phyloP scores from a whole-genome alignment of 495 filamentous ascomycete genomes.

The Cercophora scortea region DNA sequence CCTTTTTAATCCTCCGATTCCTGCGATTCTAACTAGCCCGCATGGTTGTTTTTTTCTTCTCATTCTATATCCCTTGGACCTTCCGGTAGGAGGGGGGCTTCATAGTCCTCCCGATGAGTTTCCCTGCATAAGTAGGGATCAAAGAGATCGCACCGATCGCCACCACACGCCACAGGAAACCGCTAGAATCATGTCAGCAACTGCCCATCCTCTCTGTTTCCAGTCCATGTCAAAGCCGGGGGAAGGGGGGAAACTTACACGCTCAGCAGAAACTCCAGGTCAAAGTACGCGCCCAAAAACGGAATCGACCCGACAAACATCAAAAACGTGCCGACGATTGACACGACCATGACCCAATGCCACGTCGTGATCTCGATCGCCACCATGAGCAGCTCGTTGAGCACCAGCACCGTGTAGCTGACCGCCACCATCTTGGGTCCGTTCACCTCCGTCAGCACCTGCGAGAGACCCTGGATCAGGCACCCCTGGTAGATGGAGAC shows the following conservation, averaged over 20 bases:
- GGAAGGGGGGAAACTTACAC: slow-evolving; percentile 33
- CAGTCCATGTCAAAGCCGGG: not conserved
- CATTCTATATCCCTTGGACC: slow-evolving; percentile 60
- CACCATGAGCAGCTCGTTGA: slow-evolving; percentile 97
- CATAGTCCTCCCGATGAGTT: slow-evolving; percentile 73
- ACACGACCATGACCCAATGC: slow-evolving; percentile 89
- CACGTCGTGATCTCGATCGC: slow-evolving; percentile 93
- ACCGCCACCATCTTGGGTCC: slow-evolving; percentile 75
- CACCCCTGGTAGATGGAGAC: slow-evolving; percentile 92
- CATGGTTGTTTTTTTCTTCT: not conserved
- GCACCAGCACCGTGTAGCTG: slow-evolving; percentile 81
- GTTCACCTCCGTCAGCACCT: slow-evolving; percentile 72
- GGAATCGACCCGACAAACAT: slow-evolving; percentile 78
- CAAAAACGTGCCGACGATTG: slow-evolving; percentile 69
- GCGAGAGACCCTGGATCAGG: slow-evolving; percentile 86
- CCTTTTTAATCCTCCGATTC: not conserved
- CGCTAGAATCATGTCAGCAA: slow-evolving; percentile 31
- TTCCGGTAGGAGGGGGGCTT: slow-evolving; percentile 94
- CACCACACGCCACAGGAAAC: slow-evolving; percentile 80
- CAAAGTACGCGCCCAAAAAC: slow-evolving; percentile 84
- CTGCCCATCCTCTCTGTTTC: slow-evolving; percentile 5
- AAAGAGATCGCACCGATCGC: slow-evolving; percentile 72
- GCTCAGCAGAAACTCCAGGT: slow-evolving; percentile 70
- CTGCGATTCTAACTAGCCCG: not conserved
- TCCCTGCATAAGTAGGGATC: slow-evolving; percentile 79